Evolutionary conservation across 2,329 filamentous ascomycete genomes (phyloP), one percentile per base, ranked within the genome.

Genomic region (Scytalidium sp.): DNA sequence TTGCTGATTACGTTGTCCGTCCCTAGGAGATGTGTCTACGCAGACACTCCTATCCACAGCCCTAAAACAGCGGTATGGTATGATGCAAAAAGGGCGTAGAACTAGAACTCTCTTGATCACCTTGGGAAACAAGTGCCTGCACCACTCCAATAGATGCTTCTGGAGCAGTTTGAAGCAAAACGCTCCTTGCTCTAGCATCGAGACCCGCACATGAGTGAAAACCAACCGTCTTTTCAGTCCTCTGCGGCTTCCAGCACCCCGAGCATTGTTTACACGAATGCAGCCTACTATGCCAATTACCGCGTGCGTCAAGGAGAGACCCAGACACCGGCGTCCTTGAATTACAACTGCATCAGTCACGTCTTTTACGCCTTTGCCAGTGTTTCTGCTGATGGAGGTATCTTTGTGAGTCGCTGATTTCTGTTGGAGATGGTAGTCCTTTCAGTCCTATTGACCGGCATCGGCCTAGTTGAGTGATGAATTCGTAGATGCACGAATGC

Each of bases 331-430:
- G 87, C 82, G 1, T 83, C 83, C 49, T 72, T 93, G 62, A 88
- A 88, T 64, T 83, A 90, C 66, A 81, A 81, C 56, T 88, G 86
- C 61, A 84, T 93, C 60, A 91, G 86, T 57, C 86, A 90, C 63
- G 83, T 92, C 21, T 92, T 91, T 68, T 93, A 93, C 64, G 87
- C 88, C 11, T 92, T 89, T 78, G 88, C 88, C 51, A 87, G 80
- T 69, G 80, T 93, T 41, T 81, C 82, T 55, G 70, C 78, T 45
- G 86, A 91, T 64, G 88, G 89, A 45, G 81, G 80, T 47, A 82
- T 93, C 54, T 87, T 88, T 75, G 88, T 92, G 70, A 73, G 81
- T 75, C 53, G 19, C 20, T n/a, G n/a, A 32, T 32, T 19, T n/a
- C 43, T 45, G 42, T 23, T 53, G 49, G 17, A 10, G 17, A 3